Evolutionary conservation across 2,329 filamentous ascomycete species (phyloP), one percentile per base, ranked within the genome.

Genomic region (Diaporthe ampelina): DNA sequence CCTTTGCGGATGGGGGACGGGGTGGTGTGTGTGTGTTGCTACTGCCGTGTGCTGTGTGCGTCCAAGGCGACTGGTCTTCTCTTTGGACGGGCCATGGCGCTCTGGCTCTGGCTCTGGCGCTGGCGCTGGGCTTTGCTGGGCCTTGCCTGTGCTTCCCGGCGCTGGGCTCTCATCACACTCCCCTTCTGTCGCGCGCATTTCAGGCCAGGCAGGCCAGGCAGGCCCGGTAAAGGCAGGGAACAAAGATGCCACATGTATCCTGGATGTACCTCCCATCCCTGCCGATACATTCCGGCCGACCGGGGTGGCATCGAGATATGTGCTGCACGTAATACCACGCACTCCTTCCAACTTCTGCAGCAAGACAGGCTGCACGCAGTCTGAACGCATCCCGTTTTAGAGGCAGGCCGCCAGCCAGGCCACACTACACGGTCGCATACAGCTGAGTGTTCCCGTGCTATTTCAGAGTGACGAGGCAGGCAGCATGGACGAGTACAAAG

Each of bases 211-310:
- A 63, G 37, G 37, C 37, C 37, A 43, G 40, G 40, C 45, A 52
- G 45, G 63, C 63, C 21, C 35, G 61, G 59, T 32, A 32, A 48
- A 8, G 61, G 45, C 61, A 67, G 58, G 72, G 56, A 48, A 70
- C 57, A 24, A 57, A 54, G 61, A 35, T 45, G 72, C 71, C 50
- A 57, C 50, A 75, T 40, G 74, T 75, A 75, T 63, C 67, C 65
- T 40, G 37, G 40, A 40, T 21, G 67, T 74, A 72, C 67, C 67
- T 67, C 24, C 13, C 21, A 45, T 35, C 74, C 74, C 74, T 59
- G 67, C 72, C 48, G 67, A 74, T 67, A 74, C 65, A 61, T 54
- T 24, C 67, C 50, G 24, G 32, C 63, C 21, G 45, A 52, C 54
- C 50, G 71, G 72, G 52, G 45, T 52, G 37, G n/a, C 63, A 52